phyloP scores from a whole-genome alignment of 306 rosid species.

The Ammopiptanthus mongolicus region DNA sequence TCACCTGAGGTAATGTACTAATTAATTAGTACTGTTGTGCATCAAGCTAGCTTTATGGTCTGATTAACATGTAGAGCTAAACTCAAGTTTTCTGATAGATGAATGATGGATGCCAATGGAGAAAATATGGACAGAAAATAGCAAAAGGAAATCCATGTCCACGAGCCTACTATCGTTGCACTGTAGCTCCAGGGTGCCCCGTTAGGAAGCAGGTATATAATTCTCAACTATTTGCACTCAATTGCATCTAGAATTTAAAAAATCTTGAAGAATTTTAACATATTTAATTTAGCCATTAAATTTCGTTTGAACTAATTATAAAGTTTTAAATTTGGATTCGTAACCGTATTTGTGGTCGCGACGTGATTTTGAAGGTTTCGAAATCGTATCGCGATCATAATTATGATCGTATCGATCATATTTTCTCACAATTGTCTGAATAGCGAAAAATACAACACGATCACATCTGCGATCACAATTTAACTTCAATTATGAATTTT shows the following conservation, averaged over 20 bases:
- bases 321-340: too few relatives aligned
- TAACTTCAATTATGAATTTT: too few relatives aligned
- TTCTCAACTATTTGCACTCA: background rate
- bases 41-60: background rate
- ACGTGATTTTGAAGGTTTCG: too few relatives aligned
- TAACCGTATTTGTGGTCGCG: too few relatives aligned
- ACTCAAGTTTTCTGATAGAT: constrained; percentile 33
- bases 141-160: constrained; percentile 97
- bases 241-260: background rate
- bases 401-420: too few relatives aligned
- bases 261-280: background rate
- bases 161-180: constrained; percentile 92
- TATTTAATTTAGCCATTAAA: background rate
- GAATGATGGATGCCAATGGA: constrained; percentile 98
- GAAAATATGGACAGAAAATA: constrained; percentile 94
- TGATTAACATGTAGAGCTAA: background rate
- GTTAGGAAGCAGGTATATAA: constrained; percentile 78
- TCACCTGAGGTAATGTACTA: too few relatives aligned
- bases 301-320: background rate
- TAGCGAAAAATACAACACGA: too few relatives aligned
- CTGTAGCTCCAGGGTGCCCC: constrained; percentile 82
- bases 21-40: too few relatives aligned
- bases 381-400: too few relatives aligned
- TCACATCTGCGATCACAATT: too few relatives aligned
- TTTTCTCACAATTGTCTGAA: too few relatives aligned